phyloP scores from a whole-genome alignment of 2,329 filamentous ascomycete species.

The Diaporthe citriasiana region DNA sequence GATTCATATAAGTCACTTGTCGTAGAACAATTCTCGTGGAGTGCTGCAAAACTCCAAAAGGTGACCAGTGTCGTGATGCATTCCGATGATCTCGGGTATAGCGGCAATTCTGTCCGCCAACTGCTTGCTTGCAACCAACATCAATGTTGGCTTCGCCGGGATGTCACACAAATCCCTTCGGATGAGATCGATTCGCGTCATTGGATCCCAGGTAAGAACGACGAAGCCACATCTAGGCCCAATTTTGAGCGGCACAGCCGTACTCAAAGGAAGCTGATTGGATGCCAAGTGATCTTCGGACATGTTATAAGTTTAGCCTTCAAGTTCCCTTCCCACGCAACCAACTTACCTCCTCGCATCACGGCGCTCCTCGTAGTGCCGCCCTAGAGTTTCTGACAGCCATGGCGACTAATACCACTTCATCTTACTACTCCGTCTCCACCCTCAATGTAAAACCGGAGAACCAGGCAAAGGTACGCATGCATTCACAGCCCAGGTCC shows the following conservation, averaged over 20 bases:
- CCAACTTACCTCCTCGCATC: background rate
- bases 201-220: background rate
- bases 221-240: background rate
- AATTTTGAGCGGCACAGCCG: background rate
- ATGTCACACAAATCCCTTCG: background rate
- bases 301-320: background rate
- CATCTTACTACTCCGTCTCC: constrained; percentile 28
- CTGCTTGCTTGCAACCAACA: background rate
- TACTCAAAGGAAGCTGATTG: background rate
- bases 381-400: background rate
- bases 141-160: background rate
- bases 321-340: background rate
- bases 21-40: background rate
- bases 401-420: constrained; percentile 6
- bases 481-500: background rate
- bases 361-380: background rate
- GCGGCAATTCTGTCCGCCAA: too few species aligned
- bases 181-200: background rate
- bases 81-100: background rate
- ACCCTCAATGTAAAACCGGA: constrained; percentile 19
- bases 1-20: background rate
- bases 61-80: background rate
- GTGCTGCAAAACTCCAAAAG: background rate
- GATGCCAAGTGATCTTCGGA: background rate
- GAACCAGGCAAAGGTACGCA: constrained; percentile 23